These are phyloP conservation scores for Orbilia quercus DNA, from an alignment of 2,329 filamentous ascomycete genomes.

Conservation along the genomic window DNA sequence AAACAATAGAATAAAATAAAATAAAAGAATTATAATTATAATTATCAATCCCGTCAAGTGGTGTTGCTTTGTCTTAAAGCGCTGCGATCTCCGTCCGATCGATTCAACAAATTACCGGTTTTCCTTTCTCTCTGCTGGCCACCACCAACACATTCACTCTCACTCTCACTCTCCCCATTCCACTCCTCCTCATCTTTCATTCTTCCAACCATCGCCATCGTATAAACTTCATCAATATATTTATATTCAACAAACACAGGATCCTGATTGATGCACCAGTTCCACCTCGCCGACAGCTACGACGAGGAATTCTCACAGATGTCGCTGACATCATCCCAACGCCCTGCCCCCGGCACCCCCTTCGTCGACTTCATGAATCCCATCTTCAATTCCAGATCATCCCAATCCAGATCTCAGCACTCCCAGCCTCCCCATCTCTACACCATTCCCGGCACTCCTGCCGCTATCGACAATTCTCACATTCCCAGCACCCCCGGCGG, in stretches of 20 bases:
- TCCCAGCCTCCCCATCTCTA: slow-evolving; percentile 52
- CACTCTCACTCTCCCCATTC: no score
- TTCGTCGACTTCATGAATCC: slow-evolving; percentile 53
- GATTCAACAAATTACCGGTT: not conserved
- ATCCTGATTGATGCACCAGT: no score
- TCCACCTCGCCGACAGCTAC: no score
- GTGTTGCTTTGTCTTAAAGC: no score
- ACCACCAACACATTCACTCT: not conserved
- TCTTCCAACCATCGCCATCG: no score
- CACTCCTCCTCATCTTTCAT: no score
- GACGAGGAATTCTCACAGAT: slow-evolving; percentile 49
- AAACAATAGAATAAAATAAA: no score
- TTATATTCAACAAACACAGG: no score
- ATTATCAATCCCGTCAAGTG: no score
- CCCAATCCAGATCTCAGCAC: slow-evolving; percentile 45
- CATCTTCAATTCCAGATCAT: slow-evolving; percentile 31
- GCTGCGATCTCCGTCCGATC: slow-evolving; percentile 3
- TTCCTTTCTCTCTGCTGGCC: slow-evolving; percentile 6
- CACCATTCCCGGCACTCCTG: slow-evolving; percentile 55
- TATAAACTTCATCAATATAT: no score
- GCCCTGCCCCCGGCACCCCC: slow-evolving; percentile 49
- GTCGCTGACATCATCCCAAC: slow-evolving; percentile 56
- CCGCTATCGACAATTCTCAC: slow-evolving; percentile 29
- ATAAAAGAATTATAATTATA: no score
- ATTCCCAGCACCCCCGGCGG: slow-evolving; percentile 52